A percentile compares a stretch with the other conserved stretches of the same genome.
phyloP scores from a whole-genome alignment of 1,284 basidiomycete species.

The Flammula alnicola region DNA sequence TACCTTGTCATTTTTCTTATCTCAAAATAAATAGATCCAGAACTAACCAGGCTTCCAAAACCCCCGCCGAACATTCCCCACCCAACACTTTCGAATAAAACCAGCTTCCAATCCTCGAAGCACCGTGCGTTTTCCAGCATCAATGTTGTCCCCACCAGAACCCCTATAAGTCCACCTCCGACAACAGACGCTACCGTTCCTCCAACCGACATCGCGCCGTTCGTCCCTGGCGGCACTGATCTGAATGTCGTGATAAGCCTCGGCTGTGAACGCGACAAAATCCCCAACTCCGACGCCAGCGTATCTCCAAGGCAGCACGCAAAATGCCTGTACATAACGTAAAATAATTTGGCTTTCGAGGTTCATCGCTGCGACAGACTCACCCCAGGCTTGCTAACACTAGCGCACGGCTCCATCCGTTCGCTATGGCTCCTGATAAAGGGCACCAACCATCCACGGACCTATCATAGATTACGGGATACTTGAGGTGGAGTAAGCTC shows the following conservation, averaged over 20 bases:
- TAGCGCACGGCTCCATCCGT: conserved; percentile 61
- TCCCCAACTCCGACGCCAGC: conserved; percentile 80
- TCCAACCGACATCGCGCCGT: conserved; percentile 81
- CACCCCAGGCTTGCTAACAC: conserved; percentile 75
- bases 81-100: conserved; percentile 50
- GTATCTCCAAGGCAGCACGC: conserved; percentile 87
- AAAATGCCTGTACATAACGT: conserved; percentile 61
- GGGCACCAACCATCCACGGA: conserved; percentile 55
- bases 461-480: conserved; percentile 26
- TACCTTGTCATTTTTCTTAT: conserved; percentile 3
- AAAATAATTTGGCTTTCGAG: not conserved
- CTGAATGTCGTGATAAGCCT: conserved; percentile 76
- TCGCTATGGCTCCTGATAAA: conserved; percentile 40
- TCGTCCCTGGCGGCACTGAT: conserved; percentile 87
- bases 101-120: conserved; percentile 43
- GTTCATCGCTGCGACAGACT: conserved; percentile 29
- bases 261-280: conserved; percentile 72
- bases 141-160: conserved; percentile 62
- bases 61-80: conserved; percentile 74
- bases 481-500: conserved; percentile 19
- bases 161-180: conserved; percentile 79
- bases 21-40: conserved; percentile 2
- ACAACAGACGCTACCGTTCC: conserved; percentile 77
- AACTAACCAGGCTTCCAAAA: conserved; percentile 72
- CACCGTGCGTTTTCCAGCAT: conserved; percentile 58